Conservation (phyloP, 257 asterid species). For the Leptodermis oblonga region DNA sequence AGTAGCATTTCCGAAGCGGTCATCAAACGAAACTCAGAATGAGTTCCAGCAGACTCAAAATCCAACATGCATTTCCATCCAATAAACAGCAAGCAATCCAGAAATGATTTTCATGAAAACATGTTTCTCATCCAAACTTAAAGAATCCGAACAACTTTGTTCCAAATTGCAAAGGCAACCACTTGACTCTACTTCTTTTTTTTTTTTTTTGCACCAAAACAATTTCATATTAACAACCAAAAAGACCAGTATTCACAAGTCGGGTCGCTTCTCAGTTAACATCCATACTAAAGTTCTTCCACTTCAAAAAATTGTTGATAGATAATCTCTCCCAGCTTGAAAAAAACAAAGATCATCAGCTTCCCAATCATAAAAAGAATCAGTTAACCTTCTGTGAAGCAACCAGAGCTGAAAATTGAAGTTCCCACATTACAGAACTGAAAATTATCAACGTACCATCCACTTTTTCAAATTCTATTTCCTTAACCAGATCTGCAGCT, state of each 20-base stretch:
- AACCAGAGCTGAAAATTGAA: conserved; percentile 5
- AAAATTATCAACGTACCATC: conserved; percentile 53
- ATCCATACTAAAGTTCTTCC: not conserved
- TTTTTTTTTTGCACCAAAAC: too few species aligned
- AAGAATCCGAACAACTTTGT: too few species aligned
- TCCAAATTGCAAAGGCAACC: too few species aligned
- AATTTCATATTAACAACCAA: not conserved
- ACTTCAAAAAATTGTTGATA: not conserved
- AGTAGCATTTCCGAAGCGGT: too few species aligned
- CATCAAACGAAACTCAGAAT: too few species aligned
- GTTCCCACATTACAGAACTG: not conserved
- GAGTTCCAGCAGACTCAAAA: too few species aligned
- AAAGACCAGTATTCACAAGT: conserved; percentile 6
- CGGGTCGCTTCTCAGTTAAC: too few species aligned
- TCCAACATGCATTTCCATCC: too few species aligned
- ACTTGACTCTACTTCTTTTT: too few species aligned
- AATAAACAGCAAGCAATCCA: too few species aligned
- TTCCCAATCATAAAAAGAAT: conserved; percentile 10
- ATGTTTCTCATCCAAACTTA: too few species aligned
- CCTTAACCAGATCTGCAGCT: conserved; percentile 69
- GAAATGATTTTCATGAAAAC: too few species aligned
- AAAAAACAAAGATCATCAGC: conserved; percentile 2
- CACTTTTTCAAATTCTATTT: conserved; percentile 70
- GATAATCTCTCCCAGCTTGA: conserved; percentile 6
- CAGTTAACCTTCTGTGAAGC: not conserved